Percentiles rank a stretch among this genome's conserved stretches.
Conservation (phyloP, 2,329 filamentous ascomycete species). For the Dactylellina haptotyla region DNA sequence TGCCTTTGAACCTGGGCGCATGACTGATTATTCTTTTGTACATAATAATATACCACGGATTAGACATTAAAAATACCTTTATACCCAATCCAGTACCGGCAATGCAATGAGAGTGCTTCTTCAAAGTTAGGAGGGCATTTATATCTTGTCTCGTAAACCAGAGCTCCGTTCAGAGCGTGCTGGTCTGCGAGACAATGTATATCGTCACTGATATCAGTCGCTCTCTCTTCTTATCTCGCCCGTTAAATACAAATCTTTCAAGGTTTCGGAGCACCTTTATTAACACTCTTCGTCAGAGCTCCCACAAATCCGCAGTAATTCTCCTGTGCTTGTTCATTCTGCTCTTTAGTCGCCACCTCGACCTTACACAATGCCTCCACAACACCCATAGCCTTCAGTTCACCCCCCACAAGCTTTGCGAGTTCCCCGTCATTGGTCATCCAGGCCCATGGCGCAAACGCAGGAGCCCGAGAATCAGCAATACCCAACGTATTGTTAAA, state of each 20-base stretch:
- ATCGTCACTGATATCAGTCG: background rate
- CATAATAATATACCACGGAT: background rate
- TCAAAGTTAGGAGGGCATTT: too few relatives aligned
- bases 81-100: too few relatives aligned
- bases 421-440: background rate
- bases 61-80: background rate
- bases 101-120: too few relatives aligned
- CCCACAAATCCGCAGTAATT: constrained; percentile 4
- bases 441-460: constrained; percentile 10
- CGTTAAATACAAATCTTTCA: background rate
- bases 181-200: background rate
- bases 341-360: background rate
- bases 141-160: too few relatives aligned
- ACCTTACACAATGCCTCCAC: background rate
- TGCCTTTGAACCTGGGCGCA: too few relatives aligned
- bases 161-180: too few relatives aligned
- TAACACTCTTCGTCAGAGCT: background rate
- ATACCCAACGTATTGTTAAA: constrained; percentile 16
- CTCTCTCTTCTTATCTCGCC: background rate
- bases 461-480: background rate
- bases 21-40: background rate
- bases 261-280: background rate
- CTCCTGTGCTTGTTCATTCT: constrained; percentile 7
- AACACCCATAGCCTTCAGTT: constrained; percentile 4
- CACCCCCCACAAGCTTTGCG: background rate